Conservation (phyloP, 2,329 filamentous ascomycete genomes). For the Diaporthe velutina region DNA sequence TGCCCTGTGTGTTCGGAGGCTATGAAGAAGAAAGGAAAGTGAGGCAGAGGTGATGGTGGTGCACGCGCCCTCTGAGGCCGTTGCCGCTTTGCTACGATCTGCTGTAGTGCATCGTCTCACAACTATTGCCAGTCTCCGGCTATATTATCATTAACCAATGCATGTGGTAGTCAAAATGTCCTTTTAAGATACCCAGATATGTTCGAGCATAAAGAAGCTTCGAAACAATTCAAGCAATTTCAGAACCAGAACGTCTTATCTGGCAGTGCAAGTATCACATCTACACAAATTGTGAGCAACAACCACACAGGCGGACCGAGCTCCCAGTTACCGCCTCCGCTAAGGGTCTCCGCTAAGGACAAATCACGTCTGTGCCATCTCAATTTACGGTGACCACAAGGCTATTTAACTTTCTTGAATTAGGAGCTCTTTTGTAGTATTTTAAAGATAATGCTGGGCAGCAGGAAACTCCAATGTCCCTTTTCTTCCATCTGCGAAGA, state of each 20-base stretch:
- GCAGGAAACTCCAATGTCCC: slow-evolving; percentile 32
- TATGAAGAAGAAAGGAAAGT: slow-evolving; percentile 58
- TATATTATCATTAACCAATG: not conserved
- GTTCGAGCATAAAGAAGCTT: not conserved
- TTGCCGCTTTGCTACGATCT: not conserved
- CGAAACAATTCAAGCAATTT: too few species aligned
- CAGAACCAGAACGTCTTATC: not conserved
- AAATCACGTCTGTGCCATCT: not conserved
- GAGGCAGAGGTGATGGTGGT: not conserved
- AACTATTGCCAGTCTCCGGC: not conserved
- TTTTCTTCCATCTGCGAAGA: not conserved
- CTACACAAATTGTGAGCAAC: not conserved
- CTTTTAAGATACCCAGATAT: slow-evolving; percentile 28
- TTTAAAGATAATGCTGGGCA: slow-evolving; percentile 30
- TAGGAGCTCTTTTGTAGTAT: slow-evolving; percentile 37
- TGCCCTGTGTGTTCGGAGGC: slow-evolving; percentile 72
- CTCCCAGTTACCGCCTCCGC: too few species aligned
- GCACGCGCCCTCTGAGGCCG: not conserved
- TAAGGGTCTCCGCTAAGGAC: too few species aligned
- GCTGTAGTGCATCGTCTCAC: not conserved
- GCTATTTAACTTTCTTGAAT: slow-evolving; percentile 37
- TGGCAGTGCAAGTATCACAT: too few species aligned
- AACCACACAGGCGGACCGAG: too few species aligned
- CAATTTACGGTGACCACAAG: not conserved
- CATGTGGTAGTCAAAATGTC: not conserved